A percentile compares a stretch with the other conserved stretches of the same genome.
Conservation (phyloP, 2,329 filamentous ascomycete genomes). For the Ceratocystis diversiconidia region DNA sequence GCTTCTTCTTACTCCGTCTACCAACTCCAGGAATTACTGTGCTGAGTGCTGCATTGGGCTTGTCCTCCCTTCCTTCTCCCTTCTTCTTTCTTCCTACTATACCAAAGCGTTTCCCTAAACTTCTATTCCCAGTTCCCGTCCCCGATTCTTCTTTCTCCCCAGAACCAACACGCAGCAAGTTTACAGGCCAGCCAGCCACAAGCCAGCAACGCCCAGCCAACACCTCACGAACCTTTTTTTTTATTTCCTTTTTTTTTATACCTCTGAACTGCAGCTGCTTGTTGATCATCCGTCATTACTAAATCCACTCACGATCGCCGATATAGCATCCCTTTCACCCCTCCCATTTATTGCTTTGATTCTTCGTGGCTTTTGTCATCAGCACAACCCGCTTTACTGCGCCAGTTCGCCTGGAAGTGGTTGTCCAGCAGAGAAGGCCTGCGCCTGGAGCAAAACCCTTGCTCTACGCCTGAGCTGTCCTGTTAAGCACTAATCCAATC, state of each 20-base stretch:
- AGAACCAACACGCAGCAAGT: not conserved
- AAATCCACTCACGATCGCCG: no score
- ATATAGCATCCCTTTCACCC: no score
- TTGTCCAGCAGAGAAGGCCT: constrained; percentile 9
- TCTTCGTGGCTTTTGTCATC: constrained; percentile 3
- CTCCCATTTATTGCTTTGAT: not conserved
- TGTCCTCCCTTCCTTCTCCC: not conserved
- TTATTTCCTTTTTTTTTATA: no score
- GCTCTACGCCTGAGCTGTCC: constrained; percentile 15
- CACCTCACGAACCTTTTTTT: not conserved
- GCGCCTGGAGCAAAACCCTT: constrained; percentile 15
- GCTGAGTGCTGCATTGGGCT: constrained; percentile 6
- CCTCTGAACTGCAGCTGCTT: no score
- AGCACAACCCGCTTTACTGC: not conserved
- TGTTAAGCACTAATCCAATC: constrained; percentile 4
- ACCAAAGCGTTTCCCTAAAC: not conserved
- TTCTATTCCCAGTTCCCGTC: not conserved
- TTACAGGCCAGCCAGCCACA: no score
- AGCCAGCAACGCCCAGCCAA: not conserved
- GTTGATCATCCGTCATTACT: no score
- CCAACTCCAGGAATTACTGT: not conserved
- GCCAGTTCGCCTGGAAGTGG: not conserved
- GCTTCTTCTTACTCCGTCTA: not conserved
- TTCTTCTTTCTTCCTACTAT: not conserved
- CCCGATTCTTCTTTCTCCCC: not conserved